Evolutionary conservation across 768 basidiomycete species (phyloP).

Genomic region (Rhodotorula kratochvilovae): DNA sequence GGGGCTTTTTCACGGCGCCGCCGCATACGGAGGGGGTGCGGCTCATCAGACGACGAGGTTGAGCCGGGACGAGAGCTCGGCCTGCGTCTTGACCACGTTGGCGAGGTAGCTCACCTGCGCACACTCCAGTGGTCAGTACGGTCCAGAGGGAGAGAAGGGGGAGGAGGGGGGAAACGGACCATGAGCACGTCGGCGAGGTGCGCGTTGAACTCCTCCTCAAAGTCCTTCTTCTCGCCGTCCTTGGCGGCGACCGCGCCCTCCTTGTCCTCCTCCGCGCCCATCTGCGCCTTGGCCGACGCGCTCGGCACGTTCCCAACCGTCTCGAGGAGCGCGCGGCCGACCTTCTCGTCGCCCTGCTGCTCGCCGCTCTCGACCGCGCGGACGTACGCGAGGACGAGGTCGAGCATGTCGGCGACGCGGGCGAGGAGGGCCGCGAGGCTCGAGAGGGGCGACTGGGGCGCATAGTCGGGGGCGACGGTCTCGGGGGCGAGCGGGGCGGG

Average conservation of each 20-base stretch:
- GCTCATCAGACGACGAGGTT: conserved; percentile 3
- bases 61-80: conserved; percentile 53
- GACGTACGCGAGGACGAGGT: conserved; percentile 80
- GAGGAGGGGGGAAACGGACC: conserved; percentile 43
- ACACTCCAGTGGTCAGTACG: too few relatives aligned
- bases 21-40: too few relatives aligned
- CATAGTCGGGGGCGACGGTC: conserved; percentile 5
- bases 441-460: conserved; percentile 65
- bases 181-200: conserved; percentile 79
- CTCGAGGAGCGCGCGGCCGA: conserved; percentile 88
- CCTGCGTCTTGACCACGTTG: conserved; percentile 86
- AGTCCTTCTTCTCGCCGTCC: conserved; percentile 44
- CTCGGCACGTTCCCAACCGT: conserved; percentile 65
- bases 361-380: conserved; percentile 73
- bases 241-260: conserved; percentile 21
- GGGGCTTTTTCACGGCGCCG: too few relatives aligned
- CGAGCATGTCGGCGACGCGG: conserved; percentile 69
- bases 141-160: background rate
- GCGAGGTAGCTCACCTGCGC: conserved; percentile 73
- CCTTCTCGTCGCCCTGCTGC: conserved; percentile 69
- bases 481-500: background rate
- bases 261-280: background rate
- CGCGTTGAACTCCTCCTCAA: conserved; percentile 59
- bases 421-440: conserved; percentile 69
- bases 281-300: background rate